Conservation (phyloP, 108 stramenopile species). For the Nannochloropsis oceanica region DNA sequence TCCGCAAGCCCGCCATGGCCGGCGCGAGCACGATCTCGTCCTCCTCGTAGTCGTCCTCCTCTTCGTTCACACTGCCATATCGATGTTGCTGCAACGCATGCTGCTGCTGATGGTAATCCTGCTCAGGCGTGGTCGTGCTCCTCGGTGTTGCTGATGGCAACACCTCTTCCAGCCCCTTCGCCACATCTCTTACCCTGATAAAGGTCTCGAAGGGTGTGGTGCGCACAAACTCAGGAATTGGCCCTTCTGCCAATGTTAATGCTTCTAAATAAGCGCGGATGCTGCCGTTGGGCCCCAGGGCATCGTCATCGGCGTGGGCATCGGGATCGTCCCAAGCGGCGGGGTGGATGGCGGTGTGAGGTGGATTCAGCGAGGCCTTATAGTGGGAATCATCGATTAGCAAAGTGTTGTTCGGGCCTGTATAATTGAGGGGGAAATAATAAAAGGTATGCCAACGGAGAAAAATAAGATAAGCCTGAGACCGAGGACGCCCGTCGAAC, state of each 20-base stretch:
- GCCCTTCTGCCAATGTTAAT: neutral
- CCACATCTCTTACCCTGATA: neutral
- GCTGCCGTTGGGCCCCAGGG: neutral
- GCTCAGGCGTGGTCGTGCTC: too few species aligned
- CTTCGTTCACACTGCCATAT: neutral
- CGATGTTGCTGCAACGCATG: too few species aligned
- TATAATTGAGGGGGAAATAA: neutral
- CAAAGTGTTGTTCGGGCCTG: neutral
- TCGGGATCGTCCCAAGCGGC: neutral
- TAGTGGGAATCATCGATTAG: neutral
- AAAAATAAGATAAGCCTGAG: neutral
- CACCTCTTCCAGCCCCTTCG: too few species aligned
- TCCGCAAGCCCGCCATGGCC: neutral
- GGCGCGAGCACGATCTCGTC: neutral
- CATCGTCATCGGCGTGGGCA: neutral
- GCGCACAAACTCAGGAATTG: neutral
- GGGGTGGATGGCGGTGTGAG: neutral
- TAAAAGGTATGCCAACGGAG: too few species aligned
- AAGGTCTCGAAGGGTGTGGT: neutral
- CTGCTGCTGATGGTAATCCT: too few species aligned
- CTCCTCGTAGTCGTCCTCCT: neutral
- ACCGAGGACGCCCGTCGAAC: neutral
- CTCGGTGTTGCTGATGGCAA: too few species aligned
- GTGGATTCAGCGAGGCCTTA: neutral
- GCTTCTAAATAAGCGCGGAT: neutral